These are phyloP conservation scores for Aspergillus versicolor DNA, from an alignment of 2,329 filamentous ascomycete genomes.

Conservation along the genomic window DNA sequence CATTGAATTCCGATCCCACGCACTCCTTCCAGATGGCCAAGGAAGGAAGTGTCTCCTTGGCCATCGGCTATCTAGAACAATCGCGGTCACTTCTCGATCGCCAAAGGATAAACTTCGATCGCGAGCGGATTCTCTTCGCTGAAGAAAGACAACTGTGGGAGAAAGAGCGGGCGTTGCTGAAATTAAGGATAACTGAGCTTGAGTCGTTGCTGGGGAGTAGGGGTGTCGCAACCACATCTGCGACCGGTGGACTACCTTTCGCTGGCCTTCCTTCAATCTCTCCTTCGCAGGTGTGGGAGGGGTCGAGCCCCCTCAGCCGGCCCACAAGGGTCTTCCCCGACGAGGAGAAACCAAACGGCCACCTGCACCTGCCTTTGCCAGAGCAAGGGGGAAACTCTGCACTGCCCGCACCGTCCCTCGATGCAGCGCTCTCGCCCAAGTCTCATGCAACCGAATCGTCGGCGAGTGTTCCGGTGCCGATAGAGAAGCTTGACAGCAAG, in stretches of 20 bases:
- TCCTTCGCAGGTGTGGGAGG: conserved; percentile 44
- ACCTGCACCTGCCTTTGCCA: conserved; percentile 25
- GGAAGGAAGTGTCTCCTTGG: conserved; percentile 22
- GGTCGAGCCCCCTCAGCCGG: conserved; percentile 37
- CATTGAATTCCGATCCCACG: conserved; percentile 27
- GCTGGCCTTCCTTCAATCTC: conserved; percentile 8
- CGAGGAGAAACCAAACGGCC: conserved; percentile 25
- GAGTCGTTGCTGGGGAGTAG: conserved; percentile 33
- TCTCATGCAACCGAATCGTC: conserved; percentile 33
- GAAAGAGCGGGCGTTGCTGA: conserved; percentile 43
- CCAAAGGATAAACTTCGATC: conserved; percentile 40
- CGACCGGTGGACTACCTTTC: conserved; percentile 9
- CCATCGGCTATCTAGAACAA: conserved; percentile 42
- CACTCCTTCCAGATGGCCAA: conserved; percentile 19
- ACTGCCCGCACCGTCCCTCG: conserved; percentile 32
- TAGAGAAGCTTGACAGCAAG: conserved; percentile 47
- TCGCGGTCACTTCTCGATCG: conserved; percentile 40
- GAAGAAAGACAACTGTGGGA: conserved; percentile 47
- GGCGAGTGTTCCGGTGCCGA: conserved; percentile 41
- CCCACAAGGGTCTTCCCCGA: conserved; percentile 47
- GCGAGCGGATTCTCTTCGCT: conserved; percentile 41
- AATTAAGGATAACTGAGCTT: conserved; percentile 42
- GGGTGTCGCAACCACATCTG: conserved; percentile 12
- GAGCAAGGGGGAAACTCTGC: conserved; percentile 29
- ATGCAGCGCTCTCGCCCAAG: conserved; percentile 41